These are phyloP conservation scores for Rhynchospora pubera DNA, from an alignment of 176 grass and related monocot genomes.

Conservation along the genomic window DNA sequence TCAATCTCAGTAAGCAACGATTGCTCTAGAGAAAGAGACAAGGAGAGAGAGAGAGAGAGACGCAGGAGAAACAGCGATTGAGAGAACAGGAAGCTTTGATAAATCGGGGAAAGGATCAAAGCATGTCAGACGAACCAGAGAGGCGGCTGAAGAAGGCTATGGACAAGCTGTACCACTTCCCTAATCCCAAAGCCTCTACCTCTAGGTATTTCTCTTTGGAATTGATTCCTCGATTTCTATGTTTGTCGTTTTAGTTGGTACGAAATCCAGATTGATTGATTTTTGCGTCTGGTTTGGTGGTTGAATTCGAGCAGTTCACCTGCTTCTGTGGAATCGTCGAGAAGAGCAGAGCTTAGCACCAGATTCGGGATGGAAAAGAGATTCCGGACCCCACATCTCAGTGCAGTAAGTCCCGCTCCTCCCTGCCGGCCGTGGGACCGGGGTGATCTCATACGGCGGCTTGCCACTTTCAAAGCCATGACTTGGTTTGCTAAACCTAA, in stretches of 20 bases:
- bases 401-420: constrained; percentile 37
- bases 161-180: constrained; percentile 89
- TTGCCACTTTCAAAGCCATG: constrained; percentile 95
- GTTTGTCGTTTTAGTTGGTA: background rate
- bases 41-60: background rate
- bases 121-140: constrained; percentile 41
- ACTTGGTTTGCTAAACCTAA: constrained; percentile 99
- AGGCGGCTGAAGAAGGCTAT: constrained; percentile 80
- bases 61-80: background rate
- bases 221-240: background rate
- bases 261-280: background rate
- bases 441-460: constrained; percentile 58
- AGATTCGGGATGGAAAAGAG: constrained; percentile 49
- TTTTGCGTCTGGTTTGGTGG: constrained; percentile 20
- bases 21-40: background rate
- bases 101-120: background rate
- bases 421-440: constrained; percentile 92
- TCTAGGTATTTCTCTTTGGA: constrained; percentile 35
- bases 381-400: constrained; percentile 40
- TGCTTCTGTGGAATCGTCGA: constrained; percentile 6
- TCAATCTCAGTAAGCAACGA: background rate
- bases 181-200: constrained; percentile 48
- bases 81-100: background rate
- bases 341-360: constrained; percentile 22
- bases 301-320: constrained; percentile 7